These are phyloP conservation scores for Akebia trifoliata DNA, from an alignment of 164 flowering plant genomes.

Conservation along the genomic window DNA sequence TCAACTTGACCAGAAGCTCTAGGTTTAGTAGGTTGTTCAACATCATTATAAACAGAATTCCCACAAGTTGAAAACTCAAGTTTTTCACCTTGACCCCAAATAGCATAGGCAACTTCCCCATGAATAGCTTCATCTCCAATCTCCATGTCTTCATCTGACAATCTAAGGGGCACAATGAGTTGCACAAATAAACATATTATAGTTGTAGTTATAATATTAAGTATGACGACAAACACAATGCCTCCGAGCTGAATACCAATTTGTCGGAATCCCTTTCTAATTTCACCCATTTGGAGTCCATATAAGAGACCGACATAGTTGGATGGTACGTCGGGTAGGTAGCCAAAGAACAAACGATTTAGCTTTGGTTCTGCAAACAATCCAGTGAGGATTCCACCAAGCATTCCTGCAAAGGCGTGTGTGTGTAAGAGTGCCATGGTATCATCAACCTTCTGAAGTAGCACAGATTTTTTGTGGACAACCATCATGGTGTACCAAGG, in stretches of 20 bases:
- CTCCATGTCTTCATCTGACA: constrained; percentile 35
- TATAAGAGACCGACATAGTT: constrained; percentile 33
- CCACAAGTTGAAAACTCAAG: constrained; percentile 13
- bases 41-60: constrained; percentile 12
- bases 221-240: constrained; percentile 20
- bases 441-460: constrained; percentile 45
- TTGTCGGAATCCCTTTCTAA: constrained; percentile 26
- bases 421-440: constrained; percentile 49
- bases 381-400: constrained; percentile 37
- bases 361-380: constrained; percentile 36
- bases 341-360: constrained; percentile 23
- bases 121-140: constrained; percentile 38
- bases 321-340: background rate
- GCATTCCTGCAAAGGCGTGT: constrained; percentile 39
- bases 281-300: constrained; percentile 20
- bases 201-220: constrained; percentile 27
- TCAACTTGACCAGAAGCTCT: constrained; percentile 1
- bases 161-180: constrained; percentile 32
- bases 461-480: constrained; percentile 36
- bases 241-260: constrained; percentile 32
- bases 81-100: constrained; percentile 32
- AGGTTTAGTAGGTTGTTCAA: constrained; percentile 8
- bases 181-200: constrained; percentile 27
- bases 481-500: constrained; percentile 56
- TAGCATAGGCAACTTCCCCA: constrained; percentile 38